Percentiles rank a stretch among this genome's conserved stretches.
Evolutionary conservation across 768 basidiomycete genomes (phyloP).

Genomic region (Fibroporia radiculosa): DNA sequence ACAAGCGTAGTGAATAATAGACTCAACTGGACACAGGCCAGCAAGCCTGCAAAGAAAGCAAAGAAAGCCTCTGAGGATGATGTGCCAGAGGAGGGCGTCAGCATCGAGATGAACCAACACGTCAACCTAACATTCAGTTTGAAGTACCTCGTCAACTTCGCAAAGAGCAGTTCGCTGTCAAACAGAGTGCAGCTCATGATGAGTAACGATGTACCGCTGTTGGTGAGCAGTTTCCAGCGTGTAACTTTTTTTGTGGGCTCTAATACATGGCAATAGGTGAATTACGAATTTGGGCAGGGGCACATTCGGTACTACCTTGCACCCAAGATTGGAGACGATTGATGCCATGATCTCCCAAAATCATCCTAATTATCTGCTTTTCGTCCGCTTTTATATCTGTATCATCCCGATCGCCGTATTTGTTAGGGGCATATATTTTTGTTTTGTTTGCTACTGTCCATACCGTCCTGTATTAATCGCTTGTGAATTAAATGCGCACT

Average conservation of each 20-base stretch:
- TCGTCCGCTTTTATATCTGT: too few species aligned
- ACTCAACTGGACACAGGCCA: slow-evolving; percentile 14
- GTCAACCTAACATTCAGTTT: slow-evolving; percentile 92
- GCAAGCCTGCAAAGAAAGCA: slow-evolving; percentile 46
- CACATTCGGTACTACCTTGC: slow-evolving; percentile 92
- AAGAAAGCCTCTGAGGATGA: slow-evolving; percentile 45
- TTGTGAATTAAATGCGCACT: too few species aligned
- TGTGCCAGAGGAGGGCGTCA: slow-evolving; percentile 43
- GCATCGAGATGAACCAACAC: slow-evolving; percentile 82
- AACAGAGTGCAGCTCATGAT: slow-evolving; percentile 75
- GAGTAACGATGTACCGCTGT: slow-evolving; percentile 86
- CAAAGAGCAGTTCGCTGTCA: slow-evolving; percentile 76
- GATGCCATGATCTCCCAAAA: too few species aligned
- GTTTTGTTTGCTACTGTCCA: too few species aligned
- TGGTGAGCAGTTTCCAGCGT: slow-evolving; percentile 40
- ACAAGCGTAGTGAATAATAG: background rate
- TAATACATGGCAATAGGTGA: slow-evolving; percentile 43
- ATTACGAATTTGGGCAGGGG: slow-evolving; percentile 85
- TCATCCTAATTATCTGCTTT: too few species aligned
- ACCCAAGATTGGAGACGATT: slow-evolving; percentile 90
- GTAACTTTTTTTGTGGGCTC: slow-evolving; percentile 1
- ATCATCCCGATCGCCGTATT: too few species aligned
- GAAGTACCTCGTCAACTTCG: slow-evolving; percentile 96
- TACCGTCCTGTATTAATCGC: too few species aligned
- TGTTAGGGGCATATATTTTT: too few species aligned